Evolutionary conservation across 345 rosid species (phyloP), one percentile per base, ranked within the genome.

Genomic region (Erysimum cheiranthoides): DNA sequence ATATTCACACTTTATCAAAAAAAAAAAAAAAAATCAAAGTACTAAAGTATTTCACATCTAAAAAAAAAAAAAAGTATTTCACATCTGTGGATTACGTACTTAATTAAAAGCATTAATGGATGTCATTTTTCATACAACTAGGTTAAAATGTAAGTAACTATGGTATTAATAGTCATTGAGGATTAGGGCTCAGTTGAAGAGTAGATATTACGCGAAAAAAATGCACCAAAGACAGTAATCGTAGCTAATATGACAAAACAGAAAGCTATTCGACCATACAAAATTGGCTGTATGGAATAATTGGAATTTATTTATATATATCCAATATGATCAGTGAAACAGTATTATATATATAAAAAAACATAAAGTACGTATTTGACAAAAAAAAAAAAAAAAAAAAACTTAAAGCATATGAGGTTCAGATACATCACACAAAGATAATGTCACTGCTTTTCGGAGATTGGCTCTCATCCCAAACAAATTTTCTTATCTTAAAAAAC

Each of bases 391-490:
- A 47, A 21, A 12, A 2, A 32, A 27, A 51, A 40, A 76, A 25
- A 70, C 66, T 62, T 34, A 69, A 76, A 62, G 65, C 35, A 36
- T 57, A 63, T 62, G 80, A 56, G 80, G 80, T 56, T 62, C 75
- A 63, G 80, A 70, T 56, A 54, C 76, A 77, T 61, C 74, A 60
- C 61, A 61, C 79, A 53, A 53, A 77, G 80, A 77, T 71, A 77
- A 70, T 56, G 80, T 47, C 71, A 56, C 71, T 76, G 71, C 75
- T 56, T 77, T 77, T 35, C 31, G 80, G 76, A 70, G 71, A 70
- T 63, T 70, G 80, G 80, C 80, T 70, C 71, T 21, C 75, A 77
- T 77, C 80, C 80, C 80, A 63, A 77, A 63, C 76, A 70, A 63
- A 8, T n/a, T 68, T 76, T 76, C 74, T 69, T 70, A 63, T 70